phyloP scores from a whole-genome alignment of 306 rosid genomes.

The Abrus pulchellus region DNA sequence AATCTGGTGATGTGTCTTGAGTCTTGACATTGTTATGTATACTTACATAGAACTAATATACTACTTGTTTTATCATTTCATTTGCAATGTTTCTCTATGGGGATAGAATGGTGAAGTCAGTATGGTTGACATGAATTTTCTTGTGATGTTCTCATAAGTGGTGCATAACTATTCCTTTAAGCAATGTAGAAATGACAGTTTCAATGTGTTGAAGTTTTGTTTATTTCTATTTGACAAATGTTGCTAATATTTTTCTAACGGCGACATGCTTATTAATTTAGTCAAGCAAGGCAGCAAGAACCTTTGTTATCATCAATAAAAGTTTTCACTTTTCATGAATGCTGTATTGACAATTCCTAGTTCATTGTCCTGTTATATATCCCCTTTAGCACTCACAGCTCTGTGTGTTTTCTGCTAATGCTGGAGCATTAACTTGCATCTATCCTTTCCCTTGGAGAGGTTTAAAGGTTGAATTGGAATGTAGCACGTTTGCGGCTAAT shows the following conservation, averaged over 20 bases:
- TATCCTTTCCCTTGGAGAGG: background rate
- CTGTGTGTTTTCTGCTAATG: background rate
- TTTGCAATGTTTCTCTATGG: background rate
- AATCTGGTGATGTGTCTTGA: slow-evolving; percentile 7
- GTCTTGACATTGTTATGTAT: background rate
- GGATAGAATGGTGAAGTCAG: background rate
- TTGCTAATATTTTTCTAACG: background rate
- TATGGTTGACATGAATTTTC: background rate
- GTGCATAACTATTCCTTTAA: background rate
- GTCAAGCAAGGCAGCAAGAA: background rate
- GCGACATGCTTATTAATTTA: background rate
- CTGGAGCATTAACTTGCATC: background rate
- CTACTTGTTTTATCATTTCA: slow-evolving; percentile 1
- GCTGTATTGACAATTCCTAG: slow-evolving; percentile 9
- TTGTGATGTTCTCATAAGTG: background rate
- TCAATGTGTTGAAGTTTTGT: background rate
- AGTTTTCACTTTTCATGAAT: background rate
- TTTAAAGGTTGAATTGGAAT: slow-evolving; percentile 3
- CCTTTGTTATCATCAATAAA: background rate
- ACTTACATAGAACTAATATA: slow-evolving; percentile 15
- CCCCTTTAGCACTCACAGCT: background rate
- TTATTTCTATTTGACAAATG: background rate
- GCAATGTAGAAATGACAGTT: background rate
- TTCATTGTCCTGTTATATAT: background rate
- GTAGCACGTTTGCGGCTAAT: background rate